Conservation (phyloP, 2,329 filamentous ascomycete genomes). For the Microthyrium microscopicum region DNA sequence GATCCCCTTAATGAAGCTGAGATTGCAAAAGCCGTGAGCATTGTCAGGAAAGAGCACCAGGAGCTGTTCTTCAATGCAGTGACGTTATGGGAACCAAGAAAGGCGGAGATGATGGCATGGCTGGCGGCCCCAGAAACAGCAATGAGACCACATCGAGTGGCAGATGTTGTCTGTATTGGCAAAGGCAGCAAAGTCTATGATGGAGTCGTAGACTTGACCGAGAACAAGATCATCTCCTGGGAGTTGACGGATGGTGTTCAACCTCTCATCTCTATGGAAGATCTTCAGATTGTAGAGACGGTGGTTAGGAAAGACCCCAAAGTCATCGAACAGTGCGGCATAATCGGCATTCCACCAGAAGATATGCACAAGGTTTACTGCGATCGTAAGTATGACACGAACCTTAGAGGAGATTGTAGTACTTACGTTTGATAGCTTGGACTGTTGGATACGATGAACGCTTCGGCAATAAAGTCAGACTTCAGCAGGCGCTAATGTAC, state of each 20-base stretch:
- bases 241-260: constrained; percentile 60
- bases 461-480: constrained; percentile 58
- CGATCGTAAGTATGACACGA: constrained; percentile 42
- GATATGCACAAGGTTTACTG: constrained; percentile 96
- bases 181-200: constrained; percentile 68
- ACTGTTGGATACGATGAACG: constrained; percentile 90
- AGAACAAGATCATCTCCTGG: constrained; percentile 55
- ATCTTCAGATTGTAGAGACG: constrained; percentile 64
- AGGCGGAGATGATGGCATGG: constrained; percentile 70
- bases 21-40: constrained; percentile 52
- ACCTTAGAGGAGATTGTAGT: not conserved
- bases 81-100: constrained; percentile 68
- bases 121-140: constrained; percentile 45
- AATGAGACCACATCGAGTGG: constrained; percentile 51
- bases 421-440: constrained; percentile 42
- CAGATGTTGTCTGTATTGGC: constrained; percentile 70
- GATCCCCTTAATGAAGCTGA: constrained; percentile 60
- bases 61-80: constrained; percentile 75
- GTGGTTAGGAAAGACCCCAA: constrained; percentile 61
- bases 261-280: constrained; percentile 84
- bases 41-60: constrained; percentile 53
- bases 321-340: constrained; percentile 77
- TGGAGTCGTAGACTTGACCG: constrained; percentile 57
- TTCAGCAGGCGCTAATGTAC: constrained; percentile 93
- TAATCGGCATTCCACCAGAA: constrained; percentile 61